phyloP scores from a whole-genome alignment of 495 filamentous ascomycete genomes.

The Bryoglossum gracile region DNA sequence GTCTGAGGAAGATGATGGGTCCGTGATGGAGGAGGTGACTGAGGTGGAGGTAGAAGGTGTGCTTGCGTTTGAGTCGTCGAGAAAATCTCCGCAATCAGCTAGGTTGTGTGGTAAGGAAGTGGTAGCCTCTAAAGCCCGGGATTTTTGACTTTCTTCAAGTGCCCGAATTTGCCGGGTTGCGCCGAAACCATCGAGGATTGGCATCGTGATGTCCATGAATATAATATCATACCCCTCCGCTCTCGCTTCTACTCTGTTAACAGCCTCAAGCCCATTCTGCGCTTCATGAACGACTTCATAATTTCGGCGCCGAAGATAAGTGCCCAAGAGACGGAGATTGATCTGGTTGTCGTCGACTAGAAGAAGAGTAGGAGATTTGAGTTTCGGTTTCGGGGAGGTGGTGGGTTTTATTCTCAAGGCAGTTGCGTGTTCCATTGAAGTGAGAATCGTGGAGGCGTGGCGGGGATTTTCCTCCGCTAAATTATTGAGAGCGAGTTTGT shows the following conservation, averaged over 20 bases:
- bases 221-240: constrained; percentile 23
- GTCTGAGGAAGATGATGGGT: background rate
- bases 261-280: constrained; percentile 22
- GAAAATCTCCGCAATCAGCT: background rate
- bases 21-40: background rate
- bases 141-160: constrained; percentile 38
- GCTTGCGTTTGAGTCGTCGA: background rate
- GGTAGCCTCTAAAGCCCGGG: background rate
- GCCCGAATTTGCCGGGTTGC: constrained; percentile 55
- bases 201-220: constrained; percentile 58
- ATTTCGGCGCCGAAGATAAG: constrained; percentile 43
- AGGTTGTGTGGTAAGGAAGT: background rate
- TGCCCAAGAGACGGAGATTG: constrained; percentile 58
- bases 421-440: background rate
- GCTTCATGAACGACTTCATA: constrained; percentile 19
- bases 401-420: too few species aligned
- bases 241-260: constrained; percentile 9
- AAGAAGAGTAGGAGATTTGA: constrained; percentile 34
- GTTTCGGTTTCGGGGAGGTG: background rate
- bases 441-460: background rate
- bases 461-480: background rate
- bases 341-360: constrained; percentile 72
- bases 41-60: background rate
- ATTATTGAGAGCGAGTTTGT: background rate
- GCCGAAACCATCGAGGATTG: constrained; percentile 60